Evolutionary conservation across 345 rosid genomes (phyloP).

Genomic region (Aquilaria malaccensis): DNA sequence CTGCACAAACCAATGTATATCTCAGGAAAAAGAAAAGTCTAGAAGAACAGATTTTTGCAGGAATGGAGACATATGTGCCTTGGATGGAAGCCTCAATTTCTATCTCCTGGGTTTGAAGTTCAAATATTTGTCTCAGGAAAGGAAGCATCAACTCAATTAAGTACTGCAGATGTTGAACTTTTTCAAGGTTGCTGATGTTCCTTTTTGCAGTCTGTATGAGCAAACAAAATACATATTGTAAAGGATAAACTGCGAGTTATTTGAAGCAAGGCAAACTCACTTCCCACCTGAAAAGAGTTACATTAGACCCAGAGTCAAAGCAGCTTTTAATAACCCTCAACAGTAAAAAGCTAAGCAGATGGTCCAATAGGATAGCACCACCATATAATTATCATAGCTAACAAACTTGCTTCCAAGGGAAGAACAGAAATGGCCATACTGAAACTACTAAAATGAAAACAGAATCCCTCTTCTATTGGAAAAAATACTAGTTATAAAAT

Average conservation of each 20-base stretch:
- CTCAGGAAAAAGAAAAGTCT: conserved; percentile 11
- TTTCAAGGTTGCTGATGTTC: conserved; percentile 34
- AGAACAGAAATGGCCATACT: too few relatives aligned
- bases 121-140: conserved; percentile 40
- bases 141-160: conserved; percentile 51
- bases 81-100: conserved; percentile 46
- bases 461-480: too few relatives aligned
- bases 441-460: too few relatives aligned
- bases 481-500: too few relatives aligned
- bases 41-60: conserved; percentile 7
- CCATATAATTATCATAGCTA: too few relatives aligned
- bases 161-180: conserved; percentile 45
- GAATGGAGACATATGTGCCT: conserved; percentile 27
- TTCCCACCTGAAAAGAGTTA: neutral
- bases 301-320: neutral
- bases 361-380: too few relatives aligned
- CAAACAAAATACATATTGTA: conserved; percentile 9
- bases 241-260: neutral
- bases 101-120: conserved; percentile 48
- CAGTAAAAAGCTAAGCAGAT: neutral
- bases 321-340: neutral
- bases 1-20: conserved; percentile 12
- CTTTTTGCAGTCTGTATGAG: conserved; percentile 47
- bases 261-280: neutral
- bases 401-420: too few relatives aligned